These are phyloP conservation scores for Cercospora zeae-maydis DNA, from an alignment of 2,329 filamentous ascomycete genomes.

Conservation along the genomic window DNA sequence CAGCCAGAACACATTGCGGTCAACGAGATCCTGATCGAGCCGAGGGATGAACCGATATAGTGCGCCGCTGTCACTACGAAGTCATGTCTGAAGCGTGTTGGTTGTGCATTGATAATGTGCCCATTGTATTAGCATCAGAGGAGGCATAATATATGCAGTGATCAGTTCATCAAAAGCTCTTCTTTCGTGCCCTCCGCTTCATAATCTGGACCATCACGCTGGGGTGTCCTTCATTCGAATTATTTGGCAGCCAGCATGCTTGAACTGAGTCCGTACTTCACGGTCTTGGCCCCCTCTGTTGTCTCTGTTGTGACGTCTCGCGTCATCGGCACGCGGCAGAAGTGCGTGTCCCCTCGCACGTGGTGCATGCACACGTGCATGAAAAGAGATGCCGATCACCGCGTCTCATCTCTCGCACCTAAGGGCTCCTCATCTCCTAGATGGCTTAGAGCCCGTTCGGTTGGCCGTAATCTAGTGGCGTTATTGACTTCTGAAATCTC, in stretches of 20 bases:
- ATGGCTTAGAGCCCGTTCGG: too few species aligned
- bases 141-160: background rate
- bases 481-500: too few species aligned
- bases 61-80: background rate
- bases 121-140: background rate
- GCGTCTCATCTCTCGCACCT: background rate
- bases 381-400: background rate
- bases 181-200: background rate
- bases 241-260: background rate
- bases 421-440: background rate
- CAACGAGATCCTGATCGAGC: conserved; percentile 77
- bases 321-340: background rate
- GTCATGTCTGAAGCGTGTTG: too few species aligned
- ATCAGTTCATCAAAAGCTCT: background rate
- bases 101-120: background rate
- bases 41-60: conserved; percentile 69
- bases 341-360: background rate
- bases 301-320: background rate
- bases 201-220: background rate
- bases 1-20: conserved; percentile 74
- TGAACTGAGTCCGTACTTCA: too few species aligned
- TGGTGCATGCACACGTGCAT: background rate
- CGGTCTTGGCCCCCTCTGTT: background rate
- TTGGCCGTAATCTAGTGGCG: too few species aligned
- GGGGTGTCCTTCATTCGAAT: background rate